Base-by-base conservation (phyloP, 2,329 filamentous ascomycete genomes). In the Trichoderma hamatum region DNA sequence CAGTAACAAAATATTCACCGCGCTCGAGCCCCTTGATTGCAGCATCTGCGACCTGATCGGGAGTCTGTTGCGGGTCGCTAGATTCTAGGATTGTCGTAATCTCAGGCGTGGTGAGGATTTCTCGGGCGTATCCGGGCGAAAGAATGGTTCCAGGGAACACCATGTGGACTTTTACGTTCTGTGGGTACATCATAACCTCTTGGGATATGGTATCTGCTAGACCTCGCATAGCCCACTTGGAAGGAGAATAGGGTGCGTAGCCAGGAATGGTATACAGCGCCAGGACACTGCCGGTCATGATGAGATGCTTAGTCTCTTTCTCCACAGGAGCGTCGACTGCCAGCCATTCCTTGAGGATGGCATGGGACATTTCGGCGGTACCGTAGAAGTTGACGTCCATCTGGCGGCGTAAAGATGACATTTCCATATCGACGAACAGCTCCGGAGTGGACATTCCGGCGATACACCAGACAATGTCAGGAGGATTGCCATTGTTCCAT, bases 311-410 rank as follows among this genome's bases (percentile, higher is more conserved):
- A 11, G 90, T 84, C 71, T 86, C 81, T 28, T 73, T 66, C 60
- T 84, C 79, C 43, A 83, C 75, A 10, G 83, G 78, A 5, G 79
- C 79, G 11, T 80, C 79, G 14, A 84, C 83, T 3, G 82, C 80
- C 55, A 94, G 86, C 95, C 95, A 97, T 70, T 87, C 85, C 63
- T 86, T 86, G 71, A 97, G 82, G 21, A 91, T 88, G 24, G 92
- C 89, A 77, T 96, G 93, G 46, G 93, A 91, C 81, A 97, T 92
- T 78, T 97, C 96, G 51, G 91, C 90, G 34, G 90, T 89, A 60
- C 93, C 92, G 86, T 90, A 97, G 82, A 93, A 98, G 81, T 97
- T 95, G 73, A 95, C 87, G 76, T 97, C 93, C 93, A 97, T 97
- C 78, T 97, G 93, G 72, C 85, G 83, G 52, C 90, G 87, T 72